Percentiles rank a stretch among this genome's conserved stretches.
Evolutionary conservation across 169 alveolate species (phyloP).

Genomic region (Plasmodium vivax): DNA sequence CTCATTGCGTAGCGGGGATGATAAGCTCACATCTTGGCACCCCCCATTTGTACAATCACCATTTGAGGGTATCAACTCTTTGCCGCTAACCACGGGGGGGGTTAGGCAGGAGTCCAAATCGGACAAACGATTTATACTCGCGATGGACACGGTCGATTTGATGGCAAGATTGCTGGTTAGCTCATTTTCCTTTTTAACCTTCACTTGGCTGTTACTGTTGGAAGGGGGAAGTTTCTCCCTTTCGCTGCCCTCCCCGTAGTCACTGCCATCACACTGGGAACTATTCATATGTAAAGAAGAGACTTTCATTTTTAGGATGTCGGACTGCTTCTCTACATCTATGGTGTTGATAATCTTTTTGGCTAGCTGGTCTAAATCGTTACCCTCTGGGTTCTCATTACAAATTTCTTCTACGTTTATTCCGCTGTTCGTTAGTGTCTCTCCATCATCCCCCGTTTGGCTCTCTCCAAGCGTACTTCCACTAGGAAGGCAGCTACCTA

Average conservation of each 20-base stretch:
- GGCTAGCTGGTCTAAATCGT: constrained; percentile 79
- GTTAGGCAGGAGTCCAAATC: background rate
- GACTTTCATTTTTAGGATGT: constrained; percentile 1
- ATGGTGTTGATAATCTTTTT: constrained; percentile 79
- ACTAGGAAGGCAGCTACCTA: background rate
- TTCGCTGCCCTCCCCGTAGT: background rate
- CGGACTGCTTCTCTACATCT: constrained; percentile 58
- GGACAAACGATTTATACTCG: background rate
- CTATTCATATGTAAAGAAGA: background rate
- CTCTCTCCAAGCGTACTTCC: background rate
- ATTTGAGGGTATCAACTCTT: background rate
- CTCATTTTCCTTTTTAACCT: background rate
- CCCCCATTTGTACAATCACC: background rate
- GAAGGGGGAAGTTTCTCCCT: background rate
- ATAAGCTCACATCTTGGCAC: background rate
- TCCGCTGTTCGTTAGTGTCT: constrained; percentile 40
- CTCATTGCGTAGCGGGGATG: background rate
- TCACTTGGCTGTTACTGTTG: background rate
- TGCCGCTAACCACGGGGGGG: background rate
- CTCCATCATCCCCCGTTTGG: constrained; percentile 14
- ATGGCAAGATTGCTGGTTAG: background rate
- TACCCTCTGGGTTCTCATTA: constrained; percentile 79
- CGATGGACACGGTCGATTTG: background rate
- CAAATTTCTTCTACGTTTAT: constrained; percentile 79
- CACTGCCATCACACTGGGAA: background rate